Evolutionary conservation across 495 filamentous ascomycete species (phyloP).

Genomic region (Diplogelasinospora grovesii): DNA sequence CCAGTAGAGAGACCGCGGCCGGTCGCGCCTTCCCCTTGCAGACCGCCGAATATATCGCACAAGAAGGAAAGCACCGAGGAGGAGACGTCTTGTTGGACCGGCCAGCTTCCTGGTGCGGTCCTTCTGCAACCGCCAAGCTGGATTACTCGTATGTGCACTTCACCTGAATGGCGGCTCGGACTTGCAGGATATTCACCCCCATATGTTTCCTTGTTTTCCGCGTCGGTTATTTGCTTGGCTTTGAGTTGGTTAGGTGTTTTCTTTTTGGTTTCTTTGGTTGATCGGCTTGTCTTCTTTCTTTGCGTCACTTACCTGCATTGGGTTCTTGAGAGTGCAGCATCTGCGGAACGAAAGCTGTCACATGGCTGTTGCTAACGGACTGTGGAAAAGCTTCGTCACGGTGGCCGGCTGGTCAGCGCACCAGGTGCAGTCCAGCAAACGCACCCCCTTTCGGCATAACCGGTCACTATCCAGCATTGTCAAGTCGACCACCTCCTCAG

Average conservation of each 20-base stretch:
- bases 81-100: constrained; percentile 24
- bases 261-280: not conserved
- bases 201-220: not conserved
- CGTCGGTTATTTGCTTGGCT: not conserved
- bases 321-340: too few species aligned
- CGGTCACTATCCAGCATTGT: constrained; percentile 44
- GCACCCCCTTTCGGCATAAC: constrained; percentile 38
- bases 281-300: not conserved
- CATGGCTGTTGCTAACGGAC: constrained; percentile 28
- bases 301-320: too few species aligned
- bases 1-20: too few species aligned
- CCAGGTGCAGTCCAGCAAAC: constrained; percentile 23
- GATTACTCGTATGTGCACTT: constrained; percentile 24
- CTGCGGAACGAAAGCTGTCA: too few species aligned
- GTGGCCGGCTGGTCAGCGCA: constrained; percentile 47
- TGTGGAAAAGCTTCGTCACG: constrained; percentile 39
- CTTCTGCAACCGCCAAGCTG: constrained; percentile 17
- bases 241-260: not conserved
- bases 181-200: too few species aligned
- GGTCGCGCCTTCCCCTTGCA: too few species aligned
- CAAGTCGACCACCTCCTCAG: constrained; percentile 21
- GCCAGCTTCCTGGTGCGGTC: constrained; percentile 29
- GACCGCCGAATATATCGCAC: too few species aligned
- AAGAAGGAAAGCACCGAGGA: too few species aligned
- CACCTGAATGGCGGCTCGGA: too few species aligned